Evolutionary conservation across 306 rosid genomes (phyloP).

Genomic region (Citrullus colocynthis): DNA sequence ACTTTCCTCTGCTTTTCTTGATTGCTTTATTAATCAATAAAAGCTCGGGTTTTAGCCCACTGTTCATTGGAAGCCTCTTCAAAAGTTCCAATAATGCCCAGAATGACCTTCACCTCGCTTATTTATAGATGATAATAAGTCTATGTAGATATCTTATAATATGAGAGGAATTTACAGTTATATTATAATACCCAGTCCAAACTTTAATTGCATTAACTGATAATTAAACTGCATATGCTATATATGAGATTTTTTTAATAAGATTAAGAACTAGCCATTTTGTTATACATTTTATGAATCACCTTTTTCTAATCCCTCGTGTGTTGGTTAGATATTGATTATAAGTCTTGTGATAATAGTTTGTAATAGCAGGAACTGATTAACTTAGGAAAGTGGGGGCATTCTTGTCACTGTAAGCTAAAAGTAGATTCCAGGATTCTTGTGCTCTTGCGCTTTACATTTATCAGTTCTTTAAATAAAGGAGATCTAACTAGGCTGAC

Average conservation of each 20-base stretch:
- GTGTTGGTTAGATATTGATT: slow-evolving; percentile 15
- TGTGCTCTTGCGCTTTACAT: slow-evolving; percentile 30
- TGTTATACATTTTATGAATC: slow-evolving; percentile 5
- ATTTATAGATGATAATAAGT: not conserved
- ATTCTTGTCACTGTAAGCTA: slow-evolving; percentile 30
- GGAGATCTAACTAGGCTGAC: slow-evolving; percentile 23
- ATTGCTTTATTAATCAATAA: slow-evolving; percentile 34
- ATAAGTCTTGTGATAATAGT: slow-evolving; percentile 3
- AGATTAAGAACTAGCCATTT: not conserved
- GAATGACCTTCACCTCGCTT: slow-evolving; percentile 17
- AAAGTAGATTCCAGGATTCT: slow-evolving; percentile 56
- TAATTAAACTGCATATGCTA: not conserved
- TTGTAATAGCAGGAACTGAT: slow-evolving; percentile 12
- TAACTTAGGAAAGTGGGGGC: slow-evolving; percentile 29
- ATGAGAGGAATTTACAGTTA: not conserved
- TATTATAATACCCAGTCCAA: not conserved
- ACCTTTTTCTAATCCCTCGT: slow-evolving; percentile 8
- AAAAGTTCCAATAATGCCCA: slow-evolving; percentile 29
- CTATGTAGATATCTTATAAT: not conserved
- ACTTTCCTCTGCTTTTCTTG: slow-evolving; percentile 30
- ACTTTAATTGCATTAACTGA: not conserved
- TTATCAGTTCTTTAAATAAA: slow-evolving; percentile 36
- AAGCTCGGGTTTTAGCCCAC: slow-evolving; percentile 28
- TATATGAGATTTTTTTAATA: not conserved
- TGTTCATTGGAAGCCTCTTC: slow-evolving; percentile 56